Evolutionary conservation across 192 early-diverging fungal genomes (phyloP), one percentile per base, ranked within the genome.

Genomic region (Chytriomyces confervae): DNA sequence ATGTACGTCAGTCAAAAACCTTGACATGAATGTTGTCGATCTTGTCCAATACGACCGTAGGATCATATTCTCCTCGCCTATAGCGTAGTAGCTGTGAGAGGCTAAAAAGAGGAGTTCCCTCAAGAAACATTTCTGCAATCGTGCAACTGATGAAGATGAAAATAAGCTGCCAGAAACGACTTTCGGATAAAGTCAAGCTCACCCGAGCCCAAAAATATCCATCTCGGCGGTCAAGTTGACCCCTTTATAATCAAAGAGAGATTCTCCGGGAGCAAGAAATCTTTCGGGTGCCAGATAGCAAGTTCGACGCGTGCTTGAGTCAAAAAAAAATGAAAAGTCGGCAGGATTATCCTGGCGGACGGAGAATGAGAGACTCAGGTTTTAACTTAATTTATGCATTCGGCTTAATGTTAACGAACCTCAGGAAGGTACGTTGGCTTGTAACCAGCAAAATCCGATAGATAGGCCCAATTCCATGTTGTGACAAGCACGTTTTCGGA

Each of bases 251-350:
- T 72, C 44, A 69, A 81, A 82, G 36, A 80, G 45, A 13, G 84
- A 69, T 64, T 84, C 82, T 29, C 89, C 88, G 8, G 92, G 86
- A 47, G 92, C 91, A 70, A 94, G 94, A 80, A 99, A 97, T 79
- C 97, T 85, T 85, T 99, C 97, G 2, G 97, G 96, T 24, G 97
- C 96, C 29, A 99, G 82, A 82, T 96, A 99, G 81, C 97, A 99
- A 61, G 90, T 93, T 66, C 96, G 86, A 49, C 97, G 87, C 5
- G 91, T 86, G 8, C 95, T 93, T 27, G 94, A 91, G 83, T 99
- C 97, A 83, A 99, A 99, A 79, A 95, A 99, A 82, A 95, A 98
- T 5, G 93, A 94, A 80, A 97, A 99, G 72, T 97, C 93, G 13
- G 94, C 94, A 0, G 97, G 97, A 73, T 98, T 95, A 81, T 98